Conservation (phyloP, 129 eudicot species). For the Mikania micrantha region DNA sequence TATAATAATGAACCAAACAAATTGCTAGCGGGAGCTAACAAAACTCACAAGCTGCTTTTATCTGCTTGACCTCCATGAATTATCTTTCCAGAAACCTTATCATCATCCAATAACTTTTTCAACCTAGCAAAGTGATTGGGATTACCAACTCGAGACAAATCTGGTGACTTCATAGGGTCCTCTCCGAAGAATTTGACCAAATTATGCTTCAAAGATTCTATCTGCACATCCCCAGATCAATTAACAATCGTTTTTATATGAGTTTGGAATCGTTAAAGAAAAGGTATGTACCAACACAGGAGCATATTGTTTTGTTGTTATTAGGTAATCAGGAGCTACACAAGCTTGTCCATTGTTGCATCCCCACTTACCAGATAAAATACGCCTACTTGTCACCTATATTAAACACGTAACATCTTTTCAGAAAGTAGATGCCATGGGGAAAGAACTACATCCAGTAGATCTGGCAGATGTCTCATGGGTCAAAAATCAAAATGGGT, state of each 20-base stretch:
- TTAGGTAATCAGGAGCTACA: slow-evolving; percentile 60
- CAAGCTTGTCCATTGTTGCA: slow-evolving; percentile 83
- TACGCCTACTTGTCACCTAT: slow-evolving; percentile 58
- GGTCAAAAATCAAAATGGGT: not conserved
- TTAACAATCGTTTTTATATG: not conserved
- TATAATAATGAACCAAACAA: not conserved
- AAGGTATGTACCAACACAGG: slow-evolving; percentile 49
- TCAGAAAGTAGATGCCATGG: not conserved
- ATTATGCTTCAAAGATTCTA: slow-evolving; percentile 53
- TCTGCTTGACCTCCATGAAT: slow-evolving; percentile 83
- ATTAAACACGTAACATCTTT: slow-evolving; percentile 4
- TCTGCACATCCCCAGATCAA: slow-evolving; percentile 31
- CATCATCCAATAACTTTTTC: slow-evolving; percentile 58
- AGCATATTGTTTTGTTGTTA: slow-evolving; percentile 70
- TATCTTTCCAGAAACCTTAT: slow-evolving; percentile 63
- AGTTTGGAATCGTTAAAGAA: not conserved
- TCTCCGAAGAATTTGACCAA: slow-evolving; percentile 64
- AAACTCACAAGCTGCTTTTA: slow-evolving; percentile 55
- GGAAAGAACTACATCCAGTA: not conserved
- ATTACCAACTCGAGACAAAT: slow-evolving; percentile 67
- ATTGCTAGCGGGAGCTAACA: slow-evolving; percentile 6
- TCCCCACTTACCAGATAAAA: slow-evolving; percentile 72
- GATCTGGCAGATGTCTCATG: slow-evolving; percentile 2
- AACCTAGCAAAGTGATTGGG: slow-evolving; percentile 65
- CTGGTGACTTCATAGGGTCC: slow-evolving; percentile 66